Evolutionary conservation across 192 early-diverging fungal genomes (phyloP), one percentile per base, ranked within the genome.

Genomic region (Allomyces javanicus): DNA sequence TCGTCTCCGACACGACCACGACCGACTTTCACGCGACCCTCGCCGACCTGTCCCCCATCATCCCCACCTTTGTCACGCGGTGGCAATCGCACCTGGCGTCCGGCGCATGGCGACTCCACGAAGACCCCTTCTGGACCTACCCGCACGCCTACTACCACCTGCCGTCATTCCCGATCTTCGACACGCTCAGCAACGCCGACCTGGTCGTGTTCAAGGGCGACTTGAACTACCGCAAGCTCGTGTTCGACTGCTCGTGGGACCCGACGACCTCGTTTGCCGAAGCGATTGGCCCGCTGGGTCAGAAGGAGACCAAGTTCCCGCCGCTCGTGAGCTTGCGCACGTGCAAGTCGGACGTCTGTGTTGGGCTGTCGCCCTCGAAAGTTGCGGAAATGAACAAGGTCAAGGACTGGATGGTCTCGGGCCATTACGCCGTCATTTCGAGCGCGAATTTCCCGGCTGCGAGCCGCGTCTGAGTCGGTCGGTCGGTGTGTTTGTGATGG

Each of bases 201-300:
- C 62, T 91, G 24, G 77, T 90, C 58, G 82, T 99, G 17, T 97
- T 93, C 72, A 99, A 99, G 74, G 96, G 96, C 44, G 96, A 99
- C 69, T 72, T 99, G 67, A 99, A 96, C 77, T 96, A 91, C 73
- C 80, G 94, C 62, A 99, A 99, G 73, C 77, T 93, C 27, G 82
- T 89, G n/a, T 92, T 92, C 74, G 94, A 97, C 68, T 86, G 85
- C 69, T 73, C 88, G 24, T 97, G 93, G 91, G 79, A 82, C 0
- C 77, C 80, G 0, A 86, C 87, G 0, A 94, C 91, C 5, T 79
- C 86, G n/a, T 95, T 99, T 72, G 68, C 64, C 22, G 83, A 85
- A 4, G 91, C 93, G 0, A 83, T 95, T 66, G 94, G 96, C 0
- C 79, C 82, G 1, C 74, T 89, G 17, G 72, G 80, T n/a, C 72